Percentiles rank a stretch among this genome's conserved stretches.
Evolutionary conservation across 2,329 filamentous ascomycete species (phyloP).

Genomic region (Volutella citrinella): DNA sequence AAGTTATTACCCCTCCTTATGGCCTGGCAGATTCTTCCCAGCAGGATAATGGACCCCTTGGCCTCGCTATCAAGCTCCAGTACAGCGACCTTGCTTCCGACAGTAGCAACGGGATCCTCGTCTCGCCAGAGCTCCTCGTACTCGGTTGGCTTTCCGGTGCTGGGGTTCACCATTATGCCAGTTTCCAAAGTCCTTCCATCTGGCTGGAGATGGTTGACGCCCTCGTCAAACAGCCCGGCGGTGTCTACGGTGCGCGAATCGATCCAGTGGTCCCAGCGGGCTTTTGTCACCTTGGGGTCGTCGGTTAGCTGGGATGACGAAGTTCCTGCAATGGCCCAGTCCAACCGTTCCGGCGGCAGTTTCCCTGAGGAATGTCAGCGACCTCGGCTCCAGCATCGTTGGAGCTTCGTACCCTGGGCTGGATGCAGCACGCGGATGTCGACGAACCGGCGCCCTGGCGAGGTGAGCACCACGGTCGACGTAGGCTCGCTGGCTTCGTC

Average conservation of each 20-base stretch:
- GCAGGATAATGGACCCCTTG: slow-evolving; percentile 49
- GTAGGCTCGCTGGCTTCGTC: slow-evolving; percentile 56
- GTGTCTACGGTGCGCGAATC: slow-evolving; percentile 46
- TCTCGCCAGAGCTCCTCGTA: slow-evolving; percentile 70
- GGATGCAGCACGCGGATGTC: slow-evolving; percentile 58
- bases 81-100: slow-evolving; percentile 4
- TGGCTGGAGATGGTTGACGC: slow-evolving; percentile 48
- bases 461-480: slow-evolving; percentile 62
- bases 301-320: slow-evolving; percentile 36
- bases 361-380: slow-evolving; percentile 11
- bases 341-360: slow-evolving; percentile 38
- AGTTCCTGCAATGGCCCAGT: slow-evolving; percentile 65
- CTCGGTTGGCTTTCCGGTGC: slow-evolving; percentile 43
- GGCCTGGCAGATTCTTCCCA: slow-evolving; percentile 56
- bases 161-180: slow-evolving; percentile 58
- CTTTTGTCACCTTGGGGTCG: slow-evolving; percentile 21
- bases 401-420: slow-evolving; percentile 20
- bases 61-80: slow-evolving; percentile 15
- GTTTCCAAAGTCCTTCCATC: slow-evolving; percentile 50
- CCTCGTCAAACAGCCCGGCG: slow-evolving; percentile 48
- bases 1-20: slow-evolving; percentile 42
- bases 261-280: slow-evolving; percentile 57
- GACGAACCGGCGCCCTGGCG: slow-evolving; percentile 54
- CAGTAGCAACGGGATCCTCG: slow-evolving; percentile 28
- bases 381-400: neutral